phyloP scores from a whole-genome alignment of 495 filamentous ascomycete genomes.

The Daldinia concentrica region DNA sequence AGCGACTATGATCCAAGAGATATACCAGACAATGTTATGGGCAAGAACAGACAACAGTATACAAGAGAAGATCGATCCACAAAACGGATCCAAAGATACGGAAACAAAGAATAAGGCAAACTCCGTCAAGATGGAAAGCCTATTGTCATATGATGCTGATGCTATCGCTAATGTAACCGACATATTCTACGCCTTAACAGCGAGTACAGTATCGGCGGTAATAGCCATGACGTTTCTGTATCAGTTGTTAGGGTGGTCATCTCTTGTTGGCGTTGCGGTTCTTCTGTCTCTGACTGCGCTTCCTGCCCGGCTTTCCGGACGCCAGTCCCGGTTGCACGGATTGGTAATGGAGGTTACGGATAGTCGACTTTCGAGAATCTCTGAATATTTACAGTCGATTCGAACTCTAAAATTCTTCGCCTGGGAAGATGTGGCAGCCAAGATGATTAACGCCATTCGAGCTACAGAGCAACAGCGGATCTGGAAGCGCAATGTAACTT shows the following conservation, averaged over 20 bases:
- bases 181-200: background rate
- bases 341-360: conserved; percentile 10
- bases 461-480: conserved; percentile 1
- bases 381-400: conserved; percentile 4
- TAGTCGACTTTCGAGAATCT: background rate
- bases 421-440: conserved; percentile 9
- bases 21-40: conserved; percentile 6
- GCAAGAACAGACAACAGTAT: background rate
- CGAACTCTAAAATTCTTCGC: conserved; percentile 6
- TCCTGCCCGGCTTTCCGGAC: background rate
- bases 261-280: background rate
- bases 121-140: background rate
- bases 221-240: conserved; percentile 8
- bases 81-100: background rate
- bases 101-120: background rate
- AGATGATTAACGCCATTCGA: background rate
- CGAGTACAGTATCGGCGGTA: background rate
- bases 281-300: background rate
- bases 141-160: conserved; percentile 5
- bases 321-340: background rate
- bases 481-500: conserved; percentile 7
- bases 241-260: background rate
- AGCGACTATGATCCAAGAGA: conserved; percentile 1
- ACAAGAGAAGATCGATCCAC: background rate
- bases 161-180: background rate